Evolutionary conservation across 768 basidiomycete genomes (phyloP).

Genomic region (Mycena leptocephala): DNA sequence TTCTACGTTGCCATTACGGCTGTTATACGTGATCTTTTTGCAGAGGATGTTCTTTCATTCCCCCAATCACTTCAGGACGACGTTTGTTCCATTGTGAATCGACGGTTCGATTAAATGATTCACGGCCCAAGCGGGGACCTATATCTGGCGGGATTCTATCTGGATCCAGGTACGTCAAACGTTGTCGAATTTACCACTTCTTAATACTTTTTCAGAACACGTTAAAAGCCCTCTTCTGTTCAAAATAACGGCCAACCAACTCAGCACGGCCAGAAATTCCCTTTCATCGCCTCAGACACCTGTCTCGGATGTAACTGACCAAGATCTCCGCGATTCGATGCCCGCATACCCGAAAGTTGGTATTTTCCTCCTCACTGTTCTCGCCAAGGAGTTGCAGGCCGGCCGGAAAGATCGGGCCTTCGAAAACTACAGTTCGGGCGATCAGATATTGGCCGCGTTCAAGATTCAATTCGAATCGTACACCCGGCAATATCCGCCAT

Average conservation of each 20-base stretch:
- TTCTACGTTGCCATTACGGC: constrained; percentile 43
- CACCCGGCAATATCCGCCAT: constrained; percentile 2
- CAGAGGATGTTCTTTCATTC: constrained; percentile 6
- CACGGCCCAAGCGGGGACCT: constrained; percentile 31
- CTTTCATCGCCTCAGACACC: neutral
- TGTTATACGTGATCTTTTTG: constrained; percentile 26
- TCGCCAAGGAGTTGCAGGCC: neutral
- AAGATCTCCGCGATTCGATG: neutral
- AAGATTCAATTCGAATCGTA: neutral
- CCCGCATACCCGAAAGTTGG: neutral
- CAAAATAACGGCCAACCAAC: constrained; percentile 5
- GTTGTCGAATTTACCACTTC: neutral
- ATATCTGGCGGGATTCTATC: constrained; percentile 41
- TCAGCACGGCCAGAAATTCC: neutral
- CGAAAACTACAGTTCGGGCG: too few relatives aligned
- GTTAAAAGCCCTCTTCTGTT: constrained; percentile 17
- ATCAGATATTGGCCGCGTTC: neutral
- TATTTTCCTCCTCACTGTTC: neutral
- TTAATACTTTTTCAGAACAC: neutral
- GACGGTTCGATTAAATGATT: constrained; percentile 41
- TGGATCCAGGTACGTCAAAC: constrained; percentile 43
- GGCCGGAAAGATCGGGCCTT: neutral
- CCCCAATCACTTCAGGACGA: neutral
- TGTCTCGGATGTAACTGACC: neutral
- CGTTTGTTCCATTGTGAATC: constrained; percentile 34